Conservation (phyloP, 129 eudicot species). For the Flaveria trinervia region DNA sequence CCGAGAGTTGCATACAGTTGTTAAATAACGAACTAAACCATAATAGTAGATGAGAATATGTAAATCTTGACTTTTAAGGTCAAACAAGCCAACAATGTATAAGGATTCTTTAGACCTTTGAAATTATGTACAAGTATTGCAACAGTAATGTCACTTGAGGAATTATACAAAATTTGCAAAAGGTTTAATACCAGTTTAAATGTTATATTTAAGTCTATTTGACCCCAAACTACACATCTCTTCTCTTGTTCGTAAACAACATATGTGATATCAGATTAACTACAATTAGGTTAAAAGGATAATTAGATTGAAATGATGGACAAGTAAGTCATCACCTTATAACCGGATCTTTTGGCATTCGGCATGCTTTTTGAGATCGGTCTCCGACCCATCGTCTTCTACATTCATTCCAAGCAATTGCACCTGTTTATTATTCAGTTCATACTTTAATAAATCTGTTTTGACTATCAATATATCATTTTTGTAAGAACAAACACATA, state of each 20-base stretch:
- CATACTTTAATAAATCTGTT: neutral
- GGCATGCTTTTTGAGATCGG: slow-evolving; percentile 42
- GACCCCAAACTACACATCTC: neutral
- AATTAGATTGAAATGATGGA: neutral
- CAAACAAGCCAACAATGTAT: neutral
- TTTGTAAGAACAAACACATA: neutral
- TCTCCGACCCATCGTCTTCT: slow-evolving; percentile 64
- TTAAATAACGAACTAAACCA: neutral
- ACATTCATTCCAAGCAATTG: slow-evolving; percentile 58
- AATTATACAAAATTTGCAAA: neutral
- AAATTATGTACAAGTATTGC: neutral
- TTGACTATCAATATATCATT: neutral
- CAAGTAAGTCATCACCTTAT: slow-evolving; percentile 44
- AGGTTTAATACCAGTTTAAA: too few species aligned
- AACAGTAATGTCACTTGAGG: neutral
- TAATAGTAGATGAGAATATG: neutral
- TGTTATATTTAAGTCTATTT: neutral
- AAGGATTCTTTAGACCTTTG: neutral
- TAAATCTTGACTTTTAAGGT: slow-evolving; percentile 10
- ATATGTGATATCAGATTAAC: neutral
- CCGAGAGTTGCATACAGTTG: neutral
- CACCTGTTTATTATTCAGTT: slow-evolving; percentile 38
- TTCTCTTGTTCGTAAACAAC: neutral
- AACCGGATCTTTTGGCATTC: slow-evolving; percentile 50
- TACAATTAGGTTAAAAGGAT: neutral